A percentile compares a stretch with the other conserved stretches of the same genome.
Evolutionary conservation across 495 filamentous ascomycete species (phyloP).

Genomic region (Tetracladium setigerum): DNA sequence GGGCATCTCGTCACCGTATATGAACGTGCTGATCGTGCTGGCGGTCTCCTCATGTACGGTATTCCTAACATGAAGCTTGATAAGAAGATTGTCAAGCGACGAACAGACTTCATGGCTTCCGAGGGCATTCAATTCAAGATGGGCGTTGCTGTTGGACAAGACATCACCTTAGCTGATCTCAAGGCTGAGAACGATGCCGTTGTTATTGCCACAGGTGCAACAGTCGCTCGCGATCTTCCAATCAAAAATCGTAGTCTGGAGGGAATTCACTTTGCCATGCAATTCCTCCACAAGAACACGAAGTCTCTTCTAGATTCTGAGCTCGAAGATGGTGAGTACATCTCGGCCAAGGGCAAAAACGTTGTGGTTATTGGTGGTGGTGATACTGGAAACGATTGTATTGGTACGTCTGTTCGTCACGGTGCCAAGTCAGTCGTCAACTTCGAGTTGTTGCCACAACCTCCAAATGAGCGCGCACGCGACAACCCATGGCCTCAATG

Average conservation of each 20-base stretch:
- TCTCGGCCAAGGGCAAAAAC: slow-evolving; percentile 94
- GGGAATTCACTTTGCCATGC: slow-evolving; percentile 97
- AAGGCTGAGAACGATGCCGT: slow-evolving; percentile 76
- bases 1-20: slow-evolving; percentile 92
- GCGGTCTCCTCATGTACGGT: slow-evolving; percentile 96
- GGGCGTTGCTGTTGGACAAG: slow-evolving; percentile 70
- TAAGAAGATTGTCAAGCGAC: slow-evolving; percentile 94
- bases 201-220: slow-evolving; percentile 93
- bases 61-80: slow-evolving; percentile 99
- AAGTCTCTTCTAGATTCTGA: slow-evolving; percentile 96
- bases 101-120: slow-evolving; percentile 90
- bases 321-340: slow-evolving; percentile 79
- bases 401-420: slow-evolving; percentile 96
- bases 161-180: slow-evolving; percentile 68
- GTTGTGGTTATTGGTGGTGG: slow-evolving; percentile 98
- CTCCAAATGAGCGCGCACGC: slow-evolving; percentile 84
- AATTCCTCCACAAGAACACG: slow-evolving; percentile 97
- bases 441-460: slow-evolving; percentile 95
- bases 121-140: slow-evolving; percentile 86
- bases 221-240: slow-evolving; percentile 91
- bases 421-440: slow-evolving; percentile 95
- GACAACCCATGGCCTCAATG: slow-evolving; percentile 99
- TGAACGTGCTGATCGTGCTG: slow-evolving; percentile 88
- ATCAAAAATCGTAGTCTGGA: slow-evolving; percentile 87
- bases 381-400: slow-evolving; percentile 99